Conservation (phyloP, 345 rosid genomes). For the Pugionium dolabratum region DNA sequence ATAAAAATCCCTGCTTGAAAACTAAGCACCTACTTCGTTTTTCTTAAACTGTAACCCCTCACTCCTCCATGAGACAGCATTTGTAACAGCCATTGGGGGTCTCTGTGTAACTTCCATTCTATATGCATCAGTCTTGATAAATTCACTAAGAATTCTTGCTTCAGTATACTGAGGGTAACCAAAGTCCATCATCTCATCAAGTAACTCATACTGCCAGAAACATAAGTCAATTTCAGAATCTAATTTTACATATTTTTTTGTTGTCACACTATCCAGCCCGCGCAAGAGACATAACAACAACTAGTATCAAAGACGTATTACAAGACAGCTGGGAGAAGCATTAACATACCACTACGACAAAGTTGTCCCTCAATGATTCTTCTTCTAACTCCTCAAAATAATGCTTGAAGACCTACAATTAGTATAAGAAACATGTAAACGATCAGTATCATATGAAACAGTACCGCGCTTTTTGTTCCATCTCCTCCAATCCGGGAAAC, state of each 20-base stretch:
- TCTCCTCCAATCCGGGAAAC: not conserved
- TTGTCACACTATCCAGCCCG: not conserved
- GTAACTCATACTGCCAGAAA: slow-evolving; percentile 74
- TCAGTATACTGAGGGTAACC: slow-evolving; percentile 83
- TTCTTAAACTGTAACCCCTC: slow-evolving; percentile 75
- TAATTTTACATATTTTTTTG: not conserved
- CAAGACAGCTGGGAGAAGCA: slow-evolving; percentile 15
- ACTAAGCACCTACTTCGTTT: slow-evolving; percentile 55
- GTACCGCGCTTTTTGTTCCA: not conserved
- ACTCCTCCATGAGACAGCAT: slow-evolving; percentile 88
- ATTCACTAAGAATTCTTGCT: slow-evolving; percentile 77
- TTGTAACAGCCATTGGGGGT: slow-evolving; percentile 90
- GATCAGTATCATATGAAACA: not conserved
- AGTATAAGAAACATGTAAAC: slow-evolving; percentile 16
- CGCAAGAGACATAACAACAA: slow-evolving; percentile 15
- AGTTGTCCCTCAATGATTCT: slow-evolving; percentile 96
- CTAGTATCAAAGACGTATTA: not conserved
- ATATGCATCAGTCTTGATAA: slow-evolving; percentile 84
- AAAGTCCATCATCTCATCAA: slow-evolving; percentile 89
- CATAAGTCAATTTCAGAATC: slow-evolving; percentile 24
- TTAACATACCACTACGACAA: slow-evolving; percentile 89
- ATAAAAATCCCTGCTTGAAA: not conserved
- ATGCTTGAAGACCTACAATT: slow-evolving; percentile 77
- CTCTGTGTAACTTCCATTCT: slow-evolving; percentile 81
- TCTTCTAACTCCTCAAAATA: slow-evolving; percentile 96